Conservation (phyloP, 805 yeast species). For the Naumovozyma castellii region DNA sequence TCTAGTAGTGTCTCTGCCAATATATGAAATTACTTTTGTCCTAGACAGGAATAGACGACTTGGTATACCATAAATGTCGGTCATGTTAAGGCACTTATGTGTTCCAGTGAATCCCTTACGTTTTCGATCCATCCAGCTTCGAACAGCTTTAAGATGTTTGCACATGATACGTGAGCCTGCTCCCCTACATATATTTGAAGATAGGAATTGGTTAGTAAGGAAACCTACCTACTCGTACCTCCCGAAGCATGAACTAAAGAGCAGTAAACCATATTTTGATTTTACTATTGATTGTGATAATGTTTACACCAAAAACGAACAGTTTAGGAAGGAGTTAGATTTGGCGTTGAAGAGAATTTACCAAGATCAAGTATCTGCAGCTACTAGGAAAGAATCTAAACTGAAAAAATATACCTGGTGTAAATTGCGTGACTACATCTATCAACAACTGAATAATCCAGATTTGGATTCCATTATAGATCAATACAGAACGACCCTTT, state of each 20-base stretch:
- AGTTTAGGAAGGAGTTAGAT: constrained; percentile 10
- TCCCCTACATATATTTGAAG: constrained; percentile 1
- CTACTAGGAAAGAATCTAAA: constrained; percentile 2
- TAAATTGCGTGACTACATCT: constrained; percentile 7
- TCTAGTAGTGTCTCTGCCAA: no score
- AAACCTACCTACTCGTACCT: constrained; percentile 2
- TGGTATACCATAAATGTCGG: no score
- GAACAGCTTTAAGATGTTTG: no score
- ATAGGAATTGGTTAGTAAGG: constrained; percentile 5
- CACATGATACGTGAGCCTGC: no score
- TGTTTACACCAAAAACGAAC: constrained; percentile 6
- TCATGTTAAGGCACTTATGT: not conserved
- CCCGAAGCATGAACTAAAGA: constrained; percentile 4
- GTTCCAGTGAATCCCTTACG: not conserved
- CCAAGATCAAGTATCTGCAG: constrained; percentile 10
- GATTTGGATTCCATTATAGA: constrained; percentile 1
- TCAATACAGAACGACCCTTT: constrained; percentile 5
- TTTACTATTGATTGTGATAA: not conserved
- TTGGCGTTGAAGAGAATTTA: constrained; percentile 9
- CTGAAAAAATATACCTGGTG: constrained; percentile 6
- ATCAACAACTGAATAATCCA: constrained; percentile 9
- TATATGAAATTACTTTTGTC: no score
- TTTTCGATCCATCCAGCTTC: no score
- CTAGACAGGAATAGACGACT: no score
- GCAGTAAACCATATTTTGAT: not conserved